Percentiles rank a stretch among this genome's conserved stretches.
These are phyloP conservation scores for Talaromyces sp. DNA, from an alignment of 2,329 filamentous ascomycete species.

Conservation along the genomic window DNA sequence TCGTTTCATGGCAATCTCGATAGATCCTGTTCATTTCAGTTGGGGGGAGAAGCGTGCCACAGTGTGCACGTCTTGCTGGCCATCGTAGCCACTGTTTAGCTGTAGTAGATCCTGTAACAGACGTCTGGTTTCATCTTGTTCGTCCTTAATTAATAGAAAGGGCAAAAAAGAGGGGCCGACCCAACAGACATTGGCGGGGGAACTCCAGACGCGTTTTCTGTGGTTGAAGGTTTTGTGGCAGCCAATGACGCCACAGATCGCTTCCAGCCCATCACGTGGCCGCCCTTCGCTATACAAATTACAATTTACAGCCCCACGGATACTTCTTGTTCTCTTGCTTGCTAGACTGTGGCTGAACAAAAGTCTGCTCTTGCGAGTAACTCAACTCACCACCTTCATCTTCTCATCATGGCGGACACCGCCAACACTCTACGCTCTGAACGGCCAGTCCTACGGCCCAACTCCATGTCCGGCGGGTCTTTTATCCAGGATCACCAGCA, in stretches of 20 bases:
- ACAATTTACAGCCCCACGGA: not conserved
- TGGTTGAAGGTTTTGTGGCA: conserved; percentile 6
- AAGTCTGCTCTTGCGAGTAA: not conserved
- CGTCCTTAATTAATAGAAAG: not conserved
- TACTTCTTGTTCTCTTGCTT: not conserved
- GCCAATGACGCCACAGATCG: conserved; percentile 5
- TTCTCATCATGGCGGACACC: conserved; percentile 12
- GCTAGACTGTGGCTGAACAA: not conserved
- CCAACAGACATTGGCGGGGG: not conserved
- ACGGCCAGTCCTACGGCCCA: conserved; percentile 39
- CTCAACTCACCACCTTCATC: not conserved
- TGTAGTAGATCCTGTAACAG: not conserved
- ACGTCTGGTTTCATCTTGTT: not conserved
- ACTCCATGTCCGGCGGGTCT: conserved; percentile 35
- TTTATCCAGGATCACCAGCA: conserved; percentile 46
- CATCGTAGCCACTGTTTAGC: not conserved
- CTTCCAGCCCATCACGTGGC: conserved; percentile 1
- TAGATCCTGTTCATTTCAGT: not conserved
- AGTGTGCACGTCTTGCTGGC: not conserved
- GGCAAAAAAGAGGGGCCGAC: not conserved
- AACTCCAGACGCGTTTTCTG: not conserved
- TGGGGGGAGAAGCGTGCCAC: not conserved
- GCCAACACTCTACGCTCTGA: conserved; percentile 25
- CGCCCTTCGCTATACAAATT: not conserved
- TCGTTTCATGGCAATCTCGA: not conserved